Evolutionary conservation across 2,329 filamentous ascomycete genomes (phyloP), one percentile per base, ranked within the genome.

Genomic region (Penicillium sclerotigenum): DNA sequence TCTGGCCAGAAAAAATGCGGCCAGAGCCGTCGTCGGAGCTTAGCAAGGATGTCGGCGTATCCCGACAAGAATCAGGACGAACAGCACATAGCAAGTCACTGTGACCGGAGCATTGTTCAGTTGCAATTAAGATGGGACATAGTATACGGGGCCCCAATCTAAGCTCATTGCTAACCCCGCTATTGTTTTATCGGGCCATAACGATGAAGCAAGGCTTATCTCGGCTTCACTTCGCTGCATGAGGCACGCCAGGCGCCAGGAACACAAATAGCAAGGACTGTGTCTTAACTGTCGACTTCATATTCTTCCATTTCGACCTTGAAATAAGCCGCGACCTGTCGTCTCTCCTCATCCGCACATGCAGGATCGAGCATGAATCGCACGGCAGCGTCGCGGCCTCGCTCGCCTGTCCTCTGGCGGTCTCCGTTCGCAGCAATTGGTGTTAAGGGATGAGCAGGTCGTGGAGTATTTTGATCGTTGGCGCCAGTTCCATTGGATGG

Each of bases 291-390:
- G 20, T 76, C 73, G n/a, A 72, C 71, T 56, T 75, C 72, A 58
- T 74, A 75, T 54, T 89, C 86, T 62, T 96, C 90, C 24, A 91
- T 84, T 68, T 95, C 90, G 40, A 89, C 79, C 68, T 83, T 84
- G 68, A 88, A 90, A 71, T 87, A 91, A 47, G 82, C 79, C 4
- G 81, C 80, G 2, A 92, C 87, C 13, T 82, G 80, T 13, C 81
- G 80, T 64, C 85, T 83, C 74, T 99, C 94, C 16, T 81, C 80
- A 45, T 83, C 81, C 2, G 91, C 91, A 47, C 87, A 83, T 52
- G 88, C 87, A 0, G 87, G 84, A 61, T 96, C 89, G 47, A 97
- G 87, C 74, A 97, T 90, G 72, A 96, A 97, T 7, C 94, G 84
- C 62, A 95, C 85, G 0, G 93, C 96, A 7, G 89, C 89, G 22